phyloP scores from a whole-genome alignment of 148 eudicot species.

The Heliosperma pusillum region DNA sequence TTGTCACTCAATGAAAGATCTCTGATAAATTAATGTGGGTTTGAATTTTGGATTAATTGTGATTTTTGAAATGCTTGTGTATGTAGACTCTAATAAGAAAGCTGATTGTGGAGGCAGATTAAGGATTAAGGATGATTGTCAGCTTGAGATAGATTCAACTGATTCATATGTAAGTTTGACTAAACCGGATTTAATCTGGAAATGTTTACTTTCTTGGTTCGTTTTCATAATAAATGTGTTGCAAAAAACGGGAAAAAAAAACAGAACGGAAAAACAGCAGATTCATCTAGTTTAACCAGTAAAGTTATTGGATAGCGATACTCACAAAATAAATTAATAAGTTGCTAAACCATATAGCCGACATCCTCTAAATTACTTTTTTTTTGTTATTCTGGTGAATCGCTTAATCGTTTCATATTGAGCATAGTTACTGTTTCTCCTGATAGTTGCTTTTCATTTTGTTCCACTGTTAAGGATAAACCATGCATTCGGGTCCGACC shows the following conservation, averaged over 20 bases:
- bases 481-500: constrained; percentile 29
- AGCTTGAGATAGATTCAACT: constrained; percentile 22
- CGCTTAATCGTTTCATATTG: not conserved
- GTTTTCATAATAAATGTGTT: too few species aligned
- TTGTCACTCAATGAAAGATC: too few species aligned
- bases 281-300: too few species aligned
- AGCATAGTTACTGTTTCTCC: not conserved
- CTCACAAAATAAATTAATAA: too few species aligned
- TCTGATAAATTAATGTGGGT: not conserved
- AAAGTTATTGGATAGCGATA: too few species aligned
- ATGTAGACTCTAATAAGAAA: constrained; percentile 30
- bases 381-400: too few species aligned
- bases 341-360: too few species aligned
- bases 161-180: constrained; percentile 43
- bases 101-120: constrained; percentile 26
- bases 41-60: constrained; percentile 5
- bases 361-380: too few species aligned
- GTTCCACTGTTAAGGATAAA: constrained; percentile 43
- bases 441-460: constrained; percentile 4
- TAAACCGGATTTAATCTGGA: not conserved
- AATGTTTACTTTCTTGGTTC: not conserved
- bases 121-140: constrained; percentile 32
- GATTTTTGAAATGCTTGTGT: constrained; percentile 17
- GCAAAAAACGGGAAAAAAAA: too few species aligned
- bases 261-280: too few species aligned